Percentiles rank a stretch among this genome's conserved stretches.
Conservation (phyloP, 768 basidiomycete species). For the Xanthoconium stramineum region DNA sequence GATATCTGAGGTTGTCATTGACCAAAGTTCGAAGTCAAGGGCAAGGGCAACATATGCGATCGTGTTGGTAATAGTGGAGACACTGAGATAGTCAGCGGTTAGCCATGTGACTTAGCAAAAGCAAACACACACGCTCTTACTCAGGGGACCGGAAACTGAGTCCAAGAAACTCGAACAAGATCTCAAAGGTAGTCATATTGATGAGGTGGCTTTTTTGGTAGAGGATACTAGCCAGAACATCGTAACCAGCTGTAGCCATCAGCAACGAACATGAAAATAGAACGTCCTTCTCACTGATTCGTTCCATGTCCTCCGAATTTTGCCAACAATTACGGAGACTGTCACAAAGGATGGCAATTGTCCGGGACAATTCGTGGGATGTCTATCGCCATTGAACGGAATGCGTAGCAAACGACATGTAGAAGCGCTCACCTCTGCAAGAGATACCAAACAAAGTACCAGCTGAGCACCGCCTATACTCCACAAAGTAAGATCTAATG, state of each 20-base stretch:
- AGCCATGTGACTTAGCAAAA: not conserved
- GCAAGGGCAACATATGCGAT: constrained; percentile 81
- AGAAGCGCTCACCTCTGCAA: constrained; percentile 55
- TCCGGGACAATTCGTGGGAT: constrained; percentile 70
- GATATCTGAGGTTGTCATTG: constrained; percentile 64
- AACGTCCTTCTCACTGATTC: constrained; percentile 58
- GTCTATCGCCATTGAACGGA: constrained; percentile 42
- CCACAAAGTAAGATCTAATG: constrained; percentile 75
- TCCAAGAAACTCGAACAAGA: constrained; percentile 82
- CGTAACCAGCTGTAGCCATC: constrained; percentile 71
- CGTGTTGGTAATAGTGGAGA: constrained; percentile 79
- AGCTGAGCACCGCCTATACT: constrained; percentile 81
- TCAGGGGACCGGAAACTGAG: constrained; percentile 79
- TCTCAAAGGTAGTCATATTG: constrained; percentile 78
- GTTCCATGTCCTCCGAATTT: constrained; percentile 93
- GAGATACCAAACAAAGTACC: constrained; percentile 67
- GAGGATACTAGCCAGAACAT: constrained; percentile 74
- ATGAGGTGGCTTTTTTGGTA: constrained; percentile 69
- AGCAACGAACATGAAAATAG: constrained; percentile 1
- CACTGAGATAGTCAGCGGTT: constrained; percentile 39
- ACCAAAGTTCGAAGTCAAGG: constrained; percentile 91
- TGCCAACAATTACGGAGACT: constrained; percentile 84
- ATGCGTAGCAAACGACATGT: not conserved
- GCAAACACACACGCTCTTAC: constrained; percentile 40
- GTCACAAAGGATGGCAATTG: constrained; percentile 71